These are phyloP conservation scores for Suillus brevipes DNA, from an alignment of 768 basidiomycete species.

Conservation along the genomic window DNA sequence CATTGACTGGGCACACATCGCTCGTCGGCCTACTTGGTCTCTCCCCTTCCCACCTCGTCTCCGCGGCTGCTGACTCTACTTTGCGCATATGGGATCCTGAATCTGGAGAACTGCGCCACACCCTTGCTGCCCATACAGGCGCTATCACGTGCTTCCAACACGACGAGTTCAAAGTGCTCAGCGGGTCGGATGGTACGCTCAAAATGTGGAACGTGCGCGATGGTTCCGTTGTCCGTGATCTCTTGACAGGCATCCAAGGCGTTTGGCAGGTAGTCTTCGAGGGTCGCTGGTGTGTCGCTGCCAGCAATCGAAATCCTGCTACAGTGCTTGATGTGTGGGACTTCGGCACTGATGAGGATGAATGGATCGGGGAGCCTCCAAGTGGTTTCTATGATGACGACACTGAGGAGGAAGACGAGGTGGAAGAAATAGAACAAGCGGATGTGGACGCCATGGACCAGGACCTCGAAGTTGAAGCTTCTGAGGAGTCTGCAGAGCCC, in stretches of 20 bases:
- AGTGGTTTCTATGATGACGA: slow-evolving; percentile 74
- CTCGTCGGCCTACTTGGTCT: slow-evolving; percentile 92
- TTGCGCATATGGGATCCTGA: slow-evolving; percentile 93
- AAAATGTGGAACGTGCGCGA: slow-evolving; percentile 98
- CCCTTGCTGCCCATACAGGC: slow-evolving; percentile 87
- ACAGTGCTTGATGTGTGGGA: slow-evolving; percentile 91
- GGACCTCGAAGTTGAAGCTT: slow-evolving; percentile 42
- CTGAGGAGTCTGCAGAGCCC: slow-evolving; percentile 31
- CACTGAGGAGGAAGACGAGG: slow-evolving; percentile 45
- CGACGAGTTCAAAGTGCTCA: slow-evolving; percentile 95
- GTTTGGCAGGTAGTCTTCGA: slow-evolving; percentile 99
- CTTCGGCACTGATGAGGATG: slow-evolving; percentile 74
- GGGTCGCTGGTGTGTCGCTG: slow-evolving; percentile 92
- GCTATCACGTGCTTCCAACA: slow-evolving; percentile 99
- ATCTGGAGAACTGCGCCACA: slow-evolving; percentile 75
- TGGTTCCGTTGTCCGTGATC: slow-evolving; percentile 81
- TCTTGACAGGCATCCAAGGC: slow-evolving; percentile 87
- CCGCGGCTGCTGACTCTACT: slow-evolving; percentile 95
- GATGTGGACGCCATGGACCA: slow-evolving; percentile 78
- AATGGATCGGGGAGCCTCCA: slow-evolving; percentile 79
- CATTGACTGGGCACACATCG: slow-evolving; percentile 88
- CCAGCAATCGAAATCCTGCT: slow-evolving; percentile 75
- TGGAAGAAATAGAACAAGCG: slow-evolving; percentile 50
- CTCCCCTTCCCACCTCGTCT: slow-evolving; percentile 88
- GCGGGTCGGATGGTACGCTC: slow-evolving; percentile 92